phyloP scores from a whole-genome alignment of 345 rosid species.

The Bruguiera sexangula region DNA sequence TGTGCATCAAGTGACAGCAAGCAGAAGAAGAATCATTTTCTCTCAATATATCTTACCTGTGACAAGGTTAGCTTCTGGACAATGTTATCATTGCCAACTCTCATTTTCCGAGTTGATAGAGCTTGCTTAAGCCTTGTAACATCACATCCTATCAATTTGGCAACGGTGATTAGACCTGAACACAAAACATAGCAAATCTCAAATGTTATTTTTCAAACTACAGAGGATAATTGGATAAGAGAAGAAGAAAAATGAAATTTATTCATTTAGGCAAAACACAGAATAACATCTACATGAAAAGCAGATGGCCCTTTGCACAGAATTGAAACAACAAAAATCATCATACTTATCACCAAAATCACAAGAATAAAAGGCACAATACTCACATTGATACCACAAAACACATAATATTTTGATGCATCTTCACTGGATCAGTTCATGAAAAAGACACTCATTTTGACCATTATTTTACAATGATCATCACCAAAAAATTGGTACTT shows the following conservation, averaged over 20 bases:
- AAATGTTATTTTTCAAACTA: neutral
- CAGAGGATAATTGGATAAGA: neutral
- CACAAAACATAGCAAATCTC: slow-evolving; percentile 10
- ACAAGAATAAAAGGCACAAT: no score
- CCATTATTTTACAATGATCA: no score
- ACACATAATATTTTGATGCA: no score
- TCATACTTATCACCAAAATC: no score
- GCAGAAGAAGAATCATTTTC: neutral
- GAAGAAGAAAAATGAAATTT: neutral
- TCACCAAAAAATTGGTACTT: no score
- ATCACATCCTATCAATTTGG: slow-evolving; percentile 78
- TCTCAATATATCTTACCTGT: slow-evolving; percentile 52
- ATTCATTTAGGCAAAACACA: no score
- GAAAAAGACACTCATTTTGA: no score
- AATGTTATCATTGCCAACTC: slow-evolving; percentile 86
- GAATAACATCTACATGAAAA: no score
- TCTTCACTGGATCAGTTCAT: no score
- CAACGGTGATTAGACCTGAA: slow-evolving; percentile 70
- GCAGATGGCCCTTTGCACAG: no score
- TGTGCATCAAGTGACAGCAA: neutral
- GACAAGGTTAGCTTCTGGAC: slow-evolving; percentile 79
- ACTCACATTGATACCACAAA: no score
- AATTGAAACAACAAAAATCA: no score
- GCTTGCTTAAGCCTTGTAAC: slow-evolving; percentile 61
- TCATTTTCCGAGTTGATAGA: slow-evolving; percentile 89